Evolutionary conservation across 495 filamentous ascomycete species (phyloP).

Genomic region (Podospora bellae-mahoneyi): DNA sequence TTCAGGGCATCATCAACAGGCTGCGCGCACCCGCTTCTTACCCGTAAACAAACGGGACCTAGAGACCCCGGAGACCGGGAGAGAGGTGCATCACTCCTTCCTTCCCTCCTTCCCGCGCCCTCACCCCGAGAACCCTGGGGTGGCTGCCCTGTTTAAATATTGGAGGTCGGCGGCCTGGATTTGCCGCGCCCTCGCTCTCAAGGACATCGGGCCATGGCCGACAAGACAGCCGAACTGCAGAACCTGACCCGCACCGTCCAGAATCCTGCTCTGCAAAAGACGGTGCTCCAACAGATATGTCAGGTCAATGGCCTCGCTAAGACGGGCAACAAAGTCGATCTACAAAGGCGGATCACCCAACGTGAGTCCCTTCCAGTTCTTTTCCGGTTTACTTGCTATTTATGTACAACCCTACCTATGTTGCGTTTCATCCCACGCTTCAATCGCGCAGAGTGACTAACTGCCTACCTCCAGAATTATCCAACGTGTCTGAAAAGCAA

Average conservation of each 20-base stretch:
- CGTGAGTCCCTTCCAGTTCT: constrained; percentile 45
- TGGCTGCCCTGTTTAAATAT: not conserved
- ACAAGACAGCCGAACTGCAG: constrained; percentile 38
- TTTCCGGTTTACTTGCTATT: not conserved
- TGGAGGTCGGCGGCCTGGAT: not conserved
- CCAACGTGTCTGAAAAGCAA: not conserved
- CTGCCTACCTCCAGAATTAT: not conserved
- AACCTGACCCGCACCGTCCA: constrained; percentile 34
- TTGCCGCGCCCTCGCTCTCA: not conserved
- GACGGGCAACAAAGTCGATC: constrained; percentile 73
- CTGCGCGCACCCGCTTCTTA: not conserved
- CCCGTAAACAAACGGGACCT: not conserved
- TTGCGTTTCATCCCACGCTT: constrained; percentile 1
- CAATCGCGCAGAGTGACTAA: not conserved
- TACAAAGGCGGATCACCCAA: constrained; percentile 71
- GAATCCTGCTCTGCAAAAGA: constrained; percentile 53
- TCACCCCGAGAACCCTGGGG: not conserved
- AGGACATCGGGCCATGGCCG: constrained; percentile 17
- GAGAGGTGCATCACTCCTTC: not conserved
- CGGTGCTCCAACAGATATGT: constrained; percentile 70
- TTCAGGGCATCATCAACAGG: not conserved
- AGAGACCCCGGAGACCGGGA: not conserved
- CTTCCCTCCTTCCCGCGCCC: too few relatives aligned
- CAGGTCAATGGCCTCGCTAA: constrained; percentile 64
- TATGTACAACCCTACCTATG: not conserved